A percentile compares a stretch with the other conserved stretches of the same genome.
These are phyloP conservation scores for Polytolypa hystricis DNA, from an alignment of 2,329 filamentous ascomycete genomes.

Conservation along the genomic window DNA sequence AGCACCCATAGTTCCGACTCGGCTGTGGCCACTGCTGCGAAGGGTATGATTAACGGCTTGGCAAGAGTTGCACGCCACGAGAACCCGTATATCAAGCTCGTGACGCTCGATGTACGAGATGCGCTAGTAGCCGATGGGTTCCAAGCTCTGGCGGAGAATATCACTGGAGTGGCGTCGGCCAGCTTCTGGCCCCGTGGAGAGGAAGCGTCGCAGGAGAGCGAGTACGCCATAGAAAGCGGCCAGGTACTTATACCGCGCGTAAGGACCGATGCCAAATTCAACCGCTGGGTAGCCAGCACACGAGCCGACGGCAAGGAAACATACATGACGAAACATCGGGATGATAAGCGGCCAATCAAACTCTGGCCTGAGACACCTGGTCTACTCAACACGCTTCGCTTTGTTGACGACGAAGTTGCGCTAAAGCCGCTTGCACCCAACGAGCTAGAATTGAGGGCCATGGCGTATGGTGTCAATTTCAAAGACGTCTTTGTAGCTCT, in stretches of 20 bases:
- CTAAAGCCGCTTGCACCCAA: not conserved
- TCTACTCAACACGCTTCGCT: not conserved
- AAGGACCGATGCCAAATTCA: not conserved
- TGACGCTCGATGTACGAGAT: constrained; percentile 11
- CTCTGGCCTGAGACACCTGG: not conserved
- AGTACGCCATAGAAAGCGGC: not conserved
- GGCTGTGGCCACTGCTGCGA: constrained; percentile 1
- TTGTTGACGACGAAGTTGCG: not conserved
- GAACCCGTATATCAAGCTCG: constrained; percentile 6
- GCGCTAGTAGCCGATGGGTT: not conserved
- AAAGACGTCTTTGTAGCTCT: not conserved
- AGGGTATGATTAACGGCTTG: constrained; percentile 8
- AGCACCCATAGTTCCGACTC: constrained; percentile 5
- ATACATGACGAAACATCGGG: too few relatives aligned
- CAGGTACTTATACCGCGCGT: not conserved
- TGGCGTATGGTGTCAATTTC: not conserved
- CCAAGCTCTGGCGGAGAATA: not conserved
- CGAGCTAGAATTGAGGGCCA: not conserved
- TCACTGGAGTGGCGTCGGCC: not conserved
- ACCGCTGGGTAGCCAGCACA: not conserved
- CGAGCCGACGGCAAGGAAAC: not conserved
- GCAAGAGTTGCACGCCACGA: constrained; percentile 4
- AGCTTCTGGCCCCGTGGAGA: not conserved
- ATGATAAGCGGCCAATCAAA: not conserved
- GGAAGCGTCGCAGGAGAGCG: not conserved